Conservation (phyloP, 768 basidiomycete species). For the Tricholoma flavovirens region DNA sequence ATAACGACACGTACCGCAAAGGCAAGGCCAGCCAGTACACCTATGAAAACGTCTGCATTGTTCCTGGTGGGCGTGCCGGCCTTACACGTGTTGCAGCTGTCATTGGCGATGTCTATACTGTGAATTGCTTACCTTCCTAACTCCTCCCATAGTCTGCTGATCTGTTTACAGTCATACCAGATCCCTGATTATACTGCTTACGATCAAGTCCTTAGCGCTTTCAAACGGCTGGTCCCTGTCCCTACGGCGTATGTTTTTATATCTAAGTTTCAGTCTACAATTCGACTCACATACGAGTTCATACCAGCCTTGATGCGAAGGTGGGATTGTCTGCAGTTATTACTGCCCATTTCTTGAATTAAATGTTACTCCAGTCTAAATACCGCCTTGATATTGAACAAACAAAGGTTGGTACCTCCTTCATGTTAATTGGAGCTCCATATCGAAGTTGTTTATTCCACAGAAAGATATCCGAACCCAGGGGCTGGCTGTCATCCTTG, state of each 20-base stretch:
- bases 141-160: constrained; percentile 1
- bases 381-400: constrained; percentile 79
- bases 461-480: constrained; percentile 78
- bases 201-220: constrained; percentile 78
- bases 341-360: background rate
- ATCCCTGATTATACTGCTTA: constrained; percentile 91
- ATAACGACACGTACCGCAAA: constrained; percentile 82
- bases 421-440: background rate
- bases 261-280: background rate
- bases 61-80: constrained; percentile 89
- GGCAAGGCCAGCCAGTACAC: constrained; percentile 83
- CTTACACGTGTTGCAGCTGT: constrained; percentile 90
- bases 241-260: constrained; percentile 66
- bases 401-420: constrained; percentile 46
- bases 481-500: constrained; percentile 79
- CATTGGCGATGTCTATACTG: constrained; percentile 83
- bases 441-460: constrained; percentile 30
- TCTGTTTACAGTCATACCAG: constrained; percentile 63
- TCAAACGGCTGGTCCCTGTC: constrained; percentile 85
- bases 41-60: constrained; percentile 90
- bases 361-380: constrained; percentile 35
- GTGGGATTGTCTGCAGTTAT: constrained; percentile 11
- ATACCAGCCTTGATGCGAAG: constrained; percentile 27
- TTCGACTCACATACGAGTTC: background rate
- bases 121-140: constrained; percentile 24